Evolutionary conservation across 2,329 filamentous ascomycete genomes (phyloP), one percentile per base, ranked within the genome.

Genomic region (Pseudocercospora musae): DNA sequence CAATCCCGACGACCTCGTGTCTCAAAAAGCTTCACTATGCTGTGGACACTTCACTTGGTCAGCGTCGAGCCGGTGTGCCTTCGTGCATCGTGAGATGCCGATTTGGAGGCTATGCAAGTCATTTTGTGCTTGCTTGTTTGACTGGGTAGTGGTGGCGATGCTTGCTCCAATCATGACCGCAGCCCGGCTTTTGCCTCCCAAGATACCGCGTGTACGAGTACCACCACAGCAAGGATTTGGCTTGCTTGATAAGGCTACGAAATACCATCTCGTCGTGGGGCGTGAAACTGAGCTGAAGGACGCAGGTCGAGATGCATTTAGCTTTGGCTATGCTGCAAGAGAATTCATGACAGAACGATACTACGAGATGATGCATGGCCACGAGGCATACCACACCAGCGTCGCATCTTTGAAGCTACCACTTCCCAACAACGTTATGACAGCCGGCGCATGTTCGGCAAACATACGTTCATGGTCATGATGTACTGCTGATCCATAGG

Each of bases 91-190:
- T 59, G 61, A n/a, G n/a, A 46, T 59, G 53, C 59, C 57, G 59
- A 46, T 33, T n/a, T n/a, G 60, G 60, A 61, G 60, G 60, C 58
- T 54, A 65, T 63, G 63, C 63, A 65, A 58, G 63, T 65, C 60
- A 65, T 63, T 60, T 52, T 62, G 62, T 57, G 50, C 56, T 57
- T 57, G 50, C 56, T 57, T 48, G 37, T 56, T 37, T 31, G 40
- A 27, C 46, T 53, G 57, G 49, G 40, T 50, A 37, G 48, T 29
- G 54, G 48, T 64, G 58, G 49, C 60, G 49, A 59, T 23, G 15
- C n/a, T 21, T n/a, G 29, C 13, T 13, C 60, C 31, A 48, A 25
- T 33, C 53, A 21, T 33, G 29, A 48, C 54, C 37, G 49, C 53
- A 59, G 54, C 49, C 48, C 29, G 21, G 29, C 20, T 1, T 52